Evolutionary conservation across 495 filamentous ascomycete species (phyloP).

Genomic region (Entonaema liquescens): DNA sequence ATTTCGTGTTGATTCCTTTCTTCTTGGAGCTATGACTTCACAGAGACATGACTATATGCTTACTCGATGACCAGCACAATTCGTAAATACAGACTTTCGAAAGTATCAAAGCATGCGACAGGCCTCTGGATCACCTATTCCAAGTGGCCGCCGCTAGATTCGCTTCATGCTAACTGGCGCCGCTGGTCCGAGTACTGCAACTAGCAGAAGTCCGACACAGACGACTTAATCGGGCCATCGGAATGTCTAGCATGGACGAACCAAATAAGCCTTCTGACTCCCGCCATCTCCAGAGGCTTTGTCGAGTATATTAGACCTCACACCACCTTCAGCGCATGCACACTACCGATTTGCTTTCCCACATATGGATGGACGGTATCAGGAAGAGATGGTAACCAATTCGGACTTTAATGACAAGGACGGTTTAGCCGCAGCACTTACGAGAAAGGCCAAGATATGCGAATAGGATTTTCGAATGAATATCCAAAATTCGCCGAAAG

Average conservation of each 20-base stretch:
- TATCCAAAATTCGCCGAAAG: background rate
- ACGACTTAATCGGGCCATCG: background rate
- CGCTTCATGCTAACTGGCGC: background rate
- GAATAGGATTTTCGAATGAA: background rate
- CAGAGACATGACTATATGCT: slow-evolving; percentile 7
- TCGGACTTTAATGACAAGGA: background rate
- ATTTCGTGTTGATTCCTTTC: background rate
- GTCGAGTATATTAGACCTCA: background rate
- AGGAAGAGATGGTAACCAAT: background rate
- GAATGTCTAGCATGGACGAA: background rate
- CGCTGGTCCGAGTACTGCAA: background rate
- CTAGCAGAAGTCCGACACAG: background rate
- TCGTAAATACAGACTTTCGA: slow-evolving; percentile 27
- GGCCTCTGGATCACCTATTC: slow-evolving; percentile 30
- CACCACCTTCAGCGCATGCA: background rate
- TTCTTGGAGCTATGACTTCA: background rate
- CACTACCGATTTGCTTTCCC: background rate
- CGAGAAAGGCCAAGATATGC: background rate
- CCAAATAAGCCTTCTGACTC: background rate
- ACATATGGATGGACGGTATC: background rate
- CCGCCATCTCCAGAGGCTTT: background rate
- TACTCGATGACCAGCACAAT: slow-evolving; percentile 21
- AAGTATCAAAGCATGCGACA: slow-evolving; percentile 34
- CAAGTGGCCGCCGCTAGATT: slow-evolving; percentile 15
- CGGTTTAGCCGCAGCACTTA: background rate